Base-by-base conservation (phyloP, 805 yeast species). In the Starmerella asiatica region DNA sequence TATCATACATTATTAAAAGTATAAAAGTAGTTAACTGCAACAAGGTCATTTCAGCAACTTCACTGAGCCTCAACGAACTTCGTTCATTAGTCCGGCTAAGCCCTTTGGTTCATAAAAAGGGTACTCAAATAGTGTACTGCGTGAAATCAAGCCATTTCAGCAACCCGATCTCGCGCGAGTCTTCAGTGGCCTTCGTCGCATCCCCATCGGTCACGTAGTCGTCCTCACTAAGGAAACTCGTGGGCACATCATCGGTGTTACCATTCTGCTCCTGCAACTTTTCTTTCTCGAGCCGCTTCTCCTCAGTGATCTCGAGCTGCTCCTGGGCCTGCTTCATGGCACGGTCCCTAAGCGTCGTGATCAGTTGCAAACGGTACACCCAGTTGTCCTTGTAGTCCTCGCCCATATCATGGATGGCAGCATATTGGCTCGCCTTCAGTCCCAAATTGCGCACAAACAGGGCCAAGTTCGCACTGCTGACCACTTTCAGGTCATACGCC, bases 401-500 rank as follows among this genome's bases (percentile, higher is more conserved):
- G 36, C 67, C 67, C 21, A 73, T 60, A 49, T 78, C 78, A 84
- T 91, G 82, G 15, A 77, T 76, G 20, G 69, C 67, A 1, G 94
- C 84, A 57, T 82, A 79, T 44, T 75, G 77, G 47, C 73, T 70
- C 3, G 85, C 78, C 39, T 75, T 65, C 17, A 78, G 54, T 2
- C 81, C 73, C 44, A 79, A 59, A 45, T 77, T 79, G 35, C 93
- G 66, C 8, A 83, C 70, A 54, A 76, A 76, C 4, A 62, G 59
- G 0, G 93, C 69, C 35, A 85, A 59, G 24, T 73, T 70, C 32
- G 65, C 67, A 39, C 67, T 75, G 15, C 76, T 68, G 6, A 84
- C 64, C 19, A 84, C 63, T 59, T 83, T 83, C 58, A 77, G 70
- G 51, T 79, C 86, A 32, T 80, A 70, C 0, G 86, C 74, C 0